Percentiles rank a stretch among this genome's conserved stretches.
Conservation (phyloP, 2,329 filamentous ascomycete genomes). For the Ceratocystis alfenasii region DNA sequence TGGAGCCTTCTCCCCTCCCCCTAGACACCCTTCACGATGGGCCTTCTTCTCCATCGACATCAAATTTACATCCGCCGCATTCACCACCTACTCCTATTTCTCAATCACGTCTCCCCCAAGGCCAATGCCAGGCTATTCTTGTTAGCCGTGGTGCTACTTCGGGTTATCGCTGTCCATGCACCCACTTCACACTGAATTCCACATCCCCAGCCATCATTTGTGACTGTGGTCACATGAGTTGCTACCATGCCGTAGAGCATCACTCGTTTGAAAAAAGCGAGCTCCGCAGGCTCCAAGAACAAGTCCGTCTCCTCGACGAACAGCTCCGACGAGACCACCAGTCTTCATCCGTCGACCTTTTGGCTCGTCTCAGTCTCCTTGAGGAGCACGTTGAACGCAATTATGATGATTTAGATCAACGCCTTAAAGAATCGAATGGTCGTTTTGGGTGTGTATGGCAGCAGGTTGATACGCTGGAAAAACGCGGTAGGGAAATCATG, state of each 20-base stretch:
- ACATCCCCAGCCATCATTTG: constrained; percentile 43
- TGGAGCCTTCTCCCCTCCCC: constrained; percentile 19
- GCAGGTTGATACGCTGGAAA: constrained; percentile 37
- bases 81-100: neutral
- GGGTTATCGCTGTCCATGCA: constrained; percentile 47
- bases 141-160: constrained; percentile 42
- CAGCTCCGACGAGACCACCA: constrained; percentile 32
- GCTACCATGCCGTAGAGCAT: constrained; percentile 43
- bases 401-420: constrained; percentile 39
- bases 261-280: constrained; percentile 38
- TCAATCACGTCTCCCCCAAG: constrained; percentile 40
- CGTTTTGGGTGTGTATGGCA: constrained; percentile 45
- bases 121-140: constrained; percentile 49
- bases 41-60: neutral
- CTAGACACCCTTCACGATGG: neutral
- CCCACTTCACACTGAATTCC: constrained; percentile 44
- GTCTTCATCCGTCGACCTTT: constrained; percentile 32
- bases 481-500: constrained; percentile 25
- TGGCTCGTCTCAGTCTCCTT: constrained; percentile 38
- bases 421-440: constrained; percentile 43
- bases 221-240: constrained; percentile 48
- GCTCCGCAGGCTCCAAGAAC: constrained; percentile 38
- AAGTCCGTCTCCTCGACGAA: constrained; percentile 35
- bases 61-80: constrained; percentile 25
- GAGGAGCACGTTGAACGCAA: constrained; percentile 45